These are phyloP conservation scores for Schizochytrium sp. DNA, from an alignment of 108 stramenopile species.

Conservation along the genomic window DNA sequence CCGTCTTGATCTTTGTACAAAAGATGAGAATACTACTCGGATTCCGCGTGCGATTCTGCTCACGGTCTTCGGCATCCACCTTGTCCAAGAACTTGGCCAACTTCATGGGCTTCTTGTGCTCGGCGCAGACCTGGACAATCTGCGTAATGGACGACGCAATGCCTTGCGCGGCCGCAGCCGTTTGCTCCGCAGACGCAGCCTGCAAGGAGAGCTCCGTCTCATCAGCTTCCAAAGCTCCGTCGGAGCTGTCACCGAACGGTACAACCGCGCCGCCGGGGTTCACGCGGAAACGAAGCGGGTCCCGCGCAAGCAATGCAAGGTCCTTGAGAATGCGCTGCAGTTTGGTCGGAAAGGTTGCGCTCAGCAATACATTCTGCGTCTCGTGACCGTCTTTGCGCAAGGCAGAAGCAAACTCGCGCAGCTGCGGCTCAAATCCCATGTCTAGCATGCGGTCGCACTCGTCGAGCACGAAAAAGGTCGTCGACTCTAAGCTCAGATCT, in stretches of 20 bases:
- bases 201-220: not conserved
- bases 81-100: not conserved
- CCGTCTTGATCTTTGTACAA: conserved; percentile 18
- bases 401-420: conserved; percentile 75
- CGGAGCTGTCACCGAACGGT: not conserved
- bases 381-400: conserved; percentile 48
- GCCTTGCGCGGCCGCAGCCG: not conserved
- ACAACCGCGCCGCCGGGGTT: not conserved
- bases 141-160: not conserved
- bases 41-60: not conserved
- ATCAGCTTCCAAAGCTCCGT: not conserved
- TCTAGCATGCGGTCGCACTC: conserved; percentile 88
- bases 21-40: not conserved
- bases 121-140: not conserved
- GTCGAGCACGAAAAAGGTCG: conserved; percentile 84
- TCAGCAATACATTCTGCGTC: conserved; percentile 88
- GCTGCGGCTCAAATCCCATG: conserved; percentile 99
- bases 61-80: not conserved
- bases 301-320: not conserved
- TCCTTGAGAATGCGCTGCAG: conserved; percentile 81
- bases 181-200: not conserved
- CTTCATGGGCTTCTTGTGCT: conserved; percentile 11
- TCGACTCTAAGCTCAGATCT: conserved; percentile 63
- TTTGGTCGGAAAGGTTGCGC: conserved; percentile 94
- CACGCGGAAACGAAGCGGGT: not conserved